Evolutionary conservation across 148 eudicot species (phyloP), one percentile per base, ranked within the genome.

Genomic region (Euryodendron excelsum): DNA sequence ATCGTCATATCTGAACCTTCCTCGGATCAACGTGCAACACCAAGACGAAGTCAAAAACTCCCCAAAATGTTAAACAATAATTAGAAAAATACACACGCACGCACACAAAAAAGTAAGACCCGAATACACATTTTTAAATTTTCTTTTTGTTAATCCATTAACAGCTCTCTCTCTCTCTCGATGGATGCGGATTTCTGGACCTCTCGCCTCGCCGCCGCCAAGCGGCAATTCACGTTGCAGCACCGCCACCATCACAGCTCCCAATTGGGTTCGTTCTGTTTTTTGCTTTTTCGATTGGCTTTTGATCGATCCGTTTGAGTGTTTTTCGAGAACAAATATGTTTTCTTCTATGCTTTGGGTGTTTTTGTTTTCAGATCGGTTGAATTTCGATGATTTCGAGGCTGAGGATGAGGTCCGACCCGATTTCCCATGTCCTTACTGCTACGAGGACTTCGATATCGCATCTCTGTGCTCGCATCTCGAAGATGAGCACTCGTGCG

Each of bases 111-210:
- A 68, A 69, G 53, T 1, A 5, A 47, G 30, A 52, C 52, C 17
- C 27, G 45, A 41, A 14, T 25, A 25, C 13, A 3, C 34, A 62
- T 7, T 62, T 13, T 14, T 12, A 13, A 30, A 27, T 37, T 45
- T 69, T 25, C 15, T 41, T 0, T 25, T 44, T 41, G 23, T 69
- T 23, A 53, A 44, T 44, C 12, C 55, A n/a, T 59, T 25, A 6
- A 23, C 63, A 25, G 3, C 6, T 48, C 53, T 48, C 13, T 70
- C 20, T 53, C 73, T 27, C 34, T 21, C 21, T 39, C 21, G 34
- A 94, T 94, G 98, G 98, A 94, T 82, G 88, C 98, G 7, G 94
- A 92, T 48, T 91, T 88, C 69, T 94, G 98, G 98, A 87, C 93
- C 79, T 72, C 96, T 27, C 96, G 93, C 45, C 86, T 94, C 21